Evolutionary conservation across 2,329 filamentous ascomycete genomes (phyloP).

Genomic region (Fusarium miscanthi): DNA sequence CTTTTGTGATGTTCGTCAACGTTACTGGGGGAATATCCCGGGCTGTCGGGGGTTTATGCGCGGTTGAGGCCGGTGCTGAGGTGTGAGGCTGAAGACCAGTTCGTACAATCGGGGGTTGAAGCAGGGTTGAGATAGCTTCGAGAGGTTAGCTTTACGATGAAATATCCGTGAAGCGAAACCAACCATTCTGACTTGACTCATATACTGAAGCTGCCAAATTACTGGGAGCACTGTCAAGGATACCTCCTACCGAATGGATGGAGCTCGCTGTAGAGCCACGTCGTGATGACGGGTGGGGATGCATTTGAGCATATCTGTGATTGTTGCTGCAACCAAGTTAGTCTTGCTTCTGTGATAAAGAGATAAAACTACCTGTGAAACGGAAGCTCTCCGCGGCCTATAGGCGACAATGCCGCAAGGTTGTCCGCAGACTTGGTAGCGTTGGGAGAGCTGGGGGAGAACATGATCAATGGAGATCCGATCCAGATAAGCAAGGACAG

Average conservation of each 20-base stretch:
- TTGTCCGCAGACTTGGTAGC: constrained; percentile 75
- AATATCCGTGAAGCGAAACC: constrained; percentile 25
- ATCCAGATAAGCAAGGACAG: constrained; percentile 29
- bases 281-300: constrained; percentile 64
- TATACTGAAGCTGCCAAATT: constrained; percentile 66
- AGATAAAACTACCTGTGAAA: constrained; percentile 64
- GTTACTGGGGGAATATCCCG: constrained; percentile 94
- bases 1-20: constrained; percentile 85
- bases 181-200: constrained; percentile 88
- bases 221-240: constrained; percentile 75
- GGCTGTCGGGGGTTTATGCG: constrained; percentile 84
- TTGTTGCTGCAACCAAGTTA: constrained; percentile 45
- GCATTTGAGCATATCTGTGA: constrained; percentile 57
- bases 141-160: constrained; percentile 23
- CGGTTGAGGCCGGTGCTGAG: constrained; percentile 72
- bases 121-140: constrained; percentile 88
- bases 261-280: constrained; percentile 90
- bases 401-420: constrained; percentile 64
- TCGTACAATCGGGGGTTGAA: constrained; percentile 89
- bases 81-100: constrained; percentile 87
- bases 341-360: constrained; percentile 3
- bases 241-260: constrained; percentile 86
- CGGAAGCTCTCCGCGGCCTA: constrained; percentile 65
- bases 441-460: constrained; percentile 63
- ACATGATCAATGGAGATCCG: constrained; percentile 60